These are phyloP conservation scores for Protomyces inundatus DNA, from an alignment of 1,139 yeast species.

Conservation along the genomic window DNA sequence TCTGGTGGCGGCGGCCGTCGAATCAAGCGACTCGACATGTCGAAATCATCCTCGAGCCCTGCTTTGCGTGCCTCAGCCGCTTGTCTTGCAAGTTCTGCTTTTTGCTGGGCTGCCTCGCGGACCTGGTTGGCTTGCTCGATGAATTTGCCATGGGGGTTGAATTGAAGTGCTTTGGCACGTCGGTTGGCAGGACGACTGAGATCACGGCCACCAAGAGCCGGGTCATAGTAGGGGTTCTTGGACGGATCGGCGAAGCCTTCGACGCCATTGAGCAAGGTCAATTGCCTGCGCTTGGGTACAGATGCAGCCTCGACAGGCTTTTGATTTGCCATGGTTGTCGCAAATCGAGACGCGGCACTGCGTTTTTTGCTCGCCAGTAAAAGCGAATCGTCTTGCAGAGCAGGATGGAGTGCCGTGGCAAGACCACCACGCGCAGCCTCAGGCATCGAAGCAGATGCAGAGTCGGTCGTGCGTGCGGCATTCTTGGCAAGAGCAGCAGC, in stretches of 20 bases:
- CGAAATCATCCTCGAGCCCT: constrained; percentile 33
- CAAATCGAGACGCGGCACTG: constrained; percentile 24
- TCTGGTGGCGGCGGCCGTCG: constrained; percentile 50
- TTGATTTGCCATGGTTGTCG: constrained; percentile 16
- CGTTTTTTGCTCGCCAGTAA: constrained; percentile 3
- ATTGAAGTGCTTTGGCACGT: constrained; percentile 42
- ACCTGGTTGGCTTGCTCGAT: constrained; percentile 52
- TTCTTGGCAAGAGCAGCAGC: constrained; percentile 22
- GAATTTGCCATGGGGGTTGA: constrained; percentile 60
- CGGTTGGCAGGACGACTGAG: constrained; percentile 34
- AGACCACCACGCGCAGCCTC: constrained; percentile 32
- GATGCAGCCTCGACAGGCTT: constrained; percentile 25
- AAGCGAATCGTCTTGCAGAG: constrained; percentile 29
- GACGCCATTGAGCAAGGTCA: constrained; percentile 29
- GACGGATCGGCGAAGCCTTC: constrained; percentile 30
- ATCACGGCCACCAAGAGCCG: constrained; percentile 34
- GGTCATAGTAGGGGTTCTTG: constrained; percentile 59
- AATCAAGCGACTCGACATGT: constrained; percentile 33
- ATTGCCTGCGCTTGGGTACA: constrained; percentile 27
- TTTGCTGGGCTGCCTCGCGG: constrained; percentile 44
- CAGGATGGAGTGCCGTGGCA: constrained; percentile 34
- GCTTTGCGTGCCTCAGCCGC: constrained; percentile 34
- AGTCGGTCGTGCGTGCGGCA: no score
- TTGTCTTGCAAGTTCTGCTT: constrained; percentile 38
- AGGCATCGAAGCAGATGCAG: constrained; percentile 19